phyloP scores from a whole-genome alignment of 495 filamentous ascomycete genomes.

The Penicillium longicatenatum region DNA sequence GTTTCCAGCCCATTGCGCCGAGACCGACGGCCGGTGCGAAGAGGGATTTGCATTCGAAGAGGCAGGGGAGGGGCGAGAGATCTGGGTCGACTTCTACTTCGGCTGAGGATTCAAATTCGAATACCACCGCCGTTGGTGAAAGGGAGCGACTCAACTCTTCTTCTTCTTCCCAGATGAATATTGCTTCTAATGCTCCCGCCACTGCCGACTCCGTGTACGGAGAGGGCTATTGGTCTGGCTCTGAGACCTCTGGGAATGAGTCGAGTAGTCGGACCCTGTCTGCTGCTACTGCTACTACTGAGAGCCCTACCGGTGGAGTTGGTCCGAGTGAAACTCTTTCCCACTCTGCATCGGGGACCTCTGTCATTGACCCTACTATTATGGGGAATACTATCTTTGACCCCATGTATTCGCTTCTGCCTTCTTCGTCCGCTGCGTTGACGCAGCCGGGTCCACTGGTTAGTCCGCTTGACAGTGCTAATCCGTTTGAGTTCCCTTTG shows the following conservation, averaged over 20 bases:
- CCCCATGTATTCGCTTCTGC: slow-evolving; percentile 21
- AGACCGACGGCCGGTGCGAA: slow-evolving; percentile 22
- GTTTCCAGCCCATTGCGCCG: slow-evolving; percentile 43
- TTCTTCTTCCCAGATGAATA: not conserved
- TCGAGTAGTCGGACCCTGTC: not conserved
- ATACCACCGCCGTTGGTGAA: not conserved
- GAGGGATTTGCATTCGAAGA: slow-evolving; percentile 8
- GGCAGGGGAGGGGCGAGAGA: slow-evolving; percentile 11
- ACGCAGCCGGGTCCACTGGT: slow-evolving; percentile 19
- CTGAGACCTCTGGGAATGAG: slow-evolving; percentile 21
- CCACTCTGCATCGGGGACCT: slow-evolving; percentile 11
- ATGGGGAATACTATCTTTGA: slow-evolving; percentile 19
- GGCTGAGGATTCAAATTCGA: not conserved
- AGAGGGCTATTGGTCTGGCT: slow-evolving; percentile 25
- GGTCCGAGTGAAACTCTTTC: not conserved
- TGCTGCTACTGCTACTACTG: not conserved
- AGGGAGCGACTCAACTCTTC: no score
- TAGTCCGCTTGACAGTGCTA: slow-evolving; percentile 22
- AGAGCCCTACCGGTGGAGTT: not conserved
- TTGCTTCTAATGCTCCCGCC: not conserved
- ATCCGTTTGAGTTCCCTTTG: slow-evolving; percentile 29
- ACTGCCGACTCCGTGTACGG: no score
- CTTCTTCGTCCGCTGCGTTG: slow-evolving; percentile 11
- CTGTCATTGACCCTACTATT: slow-evolving; percentile 16
- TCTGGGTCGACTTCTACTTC: slow-evolving; percentile 22